A percentile compares a stretch with the other conserved stretches of the same genome.
These are phyloP conservation scores for Heritiera littoralis DNA, from an alignment of 345 rosid genomes.

Conservation along the genomic window DNA sequence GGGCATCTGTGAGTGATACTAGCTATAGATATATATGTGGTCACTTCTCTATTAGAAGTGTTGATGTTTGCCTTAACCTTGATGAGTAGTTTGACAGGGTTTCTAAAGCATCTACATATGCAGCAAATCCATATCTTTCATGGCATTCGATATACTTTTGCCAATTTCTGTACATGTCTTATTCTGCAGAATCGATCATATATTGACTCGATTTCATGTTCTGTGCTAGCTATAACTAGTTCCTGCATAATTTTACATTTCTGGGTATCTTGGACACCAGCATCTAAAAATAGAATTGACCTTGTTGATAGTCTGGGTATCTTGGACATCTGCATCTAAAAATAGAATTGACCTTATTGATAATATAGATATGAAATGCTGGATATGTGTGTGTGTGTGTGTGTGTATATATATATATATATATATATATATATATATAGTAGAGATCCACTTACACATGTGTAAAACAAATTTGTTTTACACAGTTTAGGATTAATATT, in stretches of 20 bases:
- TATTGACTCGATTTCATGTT: slow-evolving; percentile 1
- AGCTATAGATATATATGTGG: neutral
- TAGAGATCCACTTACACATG: too few relatives aligned
- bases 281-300: too few relatives aligned
- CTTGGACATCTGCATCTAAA: neutral
- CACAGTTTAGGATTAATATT: too few relatives aligned
- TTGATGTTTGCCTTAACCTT: neutral
- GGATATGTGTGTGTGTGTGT: neutral
- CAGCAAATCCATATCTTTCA: neutral
- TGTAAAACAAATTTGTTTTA: too few relatives aligned
- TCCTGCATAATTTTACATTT: neutral
- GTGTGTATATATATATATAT: neutral
- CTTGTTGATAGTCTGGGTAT: too few relatives aligned
- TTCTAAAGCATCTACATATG: neutral
- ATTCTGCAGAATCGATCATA: neutral
- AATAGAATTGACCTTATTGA: neutral
- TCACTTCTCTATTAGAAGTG: neutral
- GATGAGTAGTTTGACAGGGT: neutral
- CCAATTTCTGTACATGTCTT: neutral
- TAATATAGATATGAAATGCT: neutral
- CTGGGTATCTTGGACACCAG: too few relatives aligned
- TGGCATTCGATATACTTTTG: neutral
- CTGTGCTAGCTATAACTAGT: neutral
- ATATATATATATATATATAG: neutral
- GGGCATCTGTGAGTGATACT: neutral